phyloP scores from a whole-genome alignment of 176 grass and related monocot genomes.

The Aegilops sharonensis region DNA sequence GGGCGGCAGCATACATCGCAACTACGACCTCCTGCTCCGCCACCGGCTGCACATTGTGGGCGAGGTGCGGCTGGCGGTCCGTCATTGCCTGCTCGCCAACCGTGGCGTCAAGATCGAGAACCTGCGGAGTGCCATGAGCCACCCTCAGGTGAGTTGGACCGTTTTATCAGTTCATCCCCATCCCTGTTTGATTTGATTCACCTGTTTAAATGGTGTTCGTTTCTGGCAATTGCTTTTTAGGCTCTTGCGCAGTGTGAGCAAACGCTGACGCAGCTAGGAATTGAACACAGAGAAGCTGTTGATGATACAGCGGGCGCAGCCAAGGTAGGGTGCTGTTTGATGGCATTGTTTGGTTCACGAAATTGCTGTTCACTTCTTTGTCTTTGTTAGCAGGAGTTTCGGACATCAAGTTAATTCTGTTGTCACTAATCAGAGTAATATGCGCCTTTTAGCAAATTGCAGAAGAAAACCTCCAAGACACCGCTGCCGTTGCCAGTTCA shows the following conservation, averaged over 20 bases:
- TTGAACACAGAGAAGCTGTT: slow-evolving; percentile 85
- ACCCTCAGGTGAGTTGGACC: slow-evolving; percentile 55
- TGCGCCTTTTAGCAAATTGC: slow-evolving; percentile 53
- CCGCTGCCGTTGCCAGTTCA: slow-evolving; percentile 77
- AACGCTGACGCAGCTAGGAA: slow-evolving; percentile 59
- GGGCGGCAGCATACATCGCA: slow-evolving; percentile 83
- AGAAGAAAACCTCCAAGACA: slow-evolving; percentile 57
- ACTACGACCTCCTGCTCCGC: slow-evolving; percentile 77
- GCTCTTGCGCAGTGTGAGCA: slow-evolving; percentile 89
- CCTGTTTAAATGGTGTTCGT: neutral
- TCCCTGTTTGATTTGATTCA: neutral
- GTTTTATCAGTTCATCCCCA: neutral
- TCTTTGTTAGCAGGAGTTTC: neutral
- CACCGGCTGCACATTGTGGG: slow-evolving; percentile 74
- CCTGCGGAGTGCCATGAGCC: slow-evolving; percentile 62
- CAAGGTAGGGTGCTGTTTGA: slow-evolving; percentile 38
- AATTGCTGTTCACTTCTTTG: neutral
- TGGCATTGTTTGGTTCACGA: neutral
- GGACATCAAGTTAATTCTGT: neutral
- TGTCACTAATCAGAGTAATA: slow-evolving; percentile 15
- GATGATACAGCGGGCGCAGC: slow-evolving; percentile 84
- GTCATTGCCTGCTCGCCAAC: slow-evolving; percentile 64
- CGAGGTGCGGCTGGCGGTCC: slow-evolving; percentile 61
- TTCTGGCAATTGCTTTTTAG: slow-evolving; percentile 11
- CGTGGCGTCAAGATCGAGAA: slow-evolving; percentile 52